Base-by-base conservation (phyloP, 345 rosid genomes). In the Rubroshorea leprosula region DNA sequence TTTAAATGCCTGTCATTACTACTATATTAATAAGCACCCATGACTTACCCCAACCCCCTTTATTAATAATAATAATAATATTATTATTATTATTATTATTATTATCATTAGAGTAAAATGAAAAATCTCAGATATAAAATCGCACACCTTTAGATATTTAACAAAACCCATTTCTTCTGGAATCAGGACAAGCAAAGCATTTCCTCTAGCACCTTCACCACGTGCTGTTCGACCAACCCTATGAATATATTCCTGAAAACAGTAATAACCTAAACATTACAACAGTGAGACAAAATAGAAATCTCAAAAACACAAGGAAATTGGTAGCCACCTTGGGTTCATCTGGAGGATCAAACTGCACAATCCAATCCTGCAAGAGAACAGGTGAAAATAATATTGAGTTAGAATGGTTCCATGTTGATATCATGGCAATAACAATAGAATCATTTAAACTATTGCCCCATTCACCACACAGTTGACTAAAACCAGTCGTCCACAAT, bases 221-320 rank as follows among this genome's bases (percentile, higher is more conserved):
- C 97, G 97, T 12, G 99, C 97, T 57, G 97, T 93, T 67, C 96
- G 91, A 68, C 99, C 99, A 67, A 93, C 99, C 75, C 99, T 81
- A 62, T 94, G 99, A 66, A 94, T 85, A 67, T 94, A 94, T 67
- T 90, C 99, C 99, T 93, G 79, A 62, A 77, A n/a, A 62, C n/a
- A n/a, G 55, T 50, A 68, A 27, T 13, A 67, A 51, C 27, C 48
- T 15, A 29, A 24, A 60, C 49, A 23, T 58, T 62, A 56, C 17
- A 27, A 31, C 18, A 26, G n/a, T 31, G 5, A 59, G 2, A 60
- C n/a, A n/a, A 66, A n/a, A 21, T 14, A 43, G 2, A 26, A 22
- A 11, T 24, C 41, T 6, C 24, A 55, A n/a, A n/a, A 55, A 54
- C 25, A 48, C 23, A 49, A 53, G 51, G 57, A 54, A 31, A 1